Evolutionary conservation across 805 yeast genomes (phyloP).

Genomic region (Torulaspora indica): DNA sequence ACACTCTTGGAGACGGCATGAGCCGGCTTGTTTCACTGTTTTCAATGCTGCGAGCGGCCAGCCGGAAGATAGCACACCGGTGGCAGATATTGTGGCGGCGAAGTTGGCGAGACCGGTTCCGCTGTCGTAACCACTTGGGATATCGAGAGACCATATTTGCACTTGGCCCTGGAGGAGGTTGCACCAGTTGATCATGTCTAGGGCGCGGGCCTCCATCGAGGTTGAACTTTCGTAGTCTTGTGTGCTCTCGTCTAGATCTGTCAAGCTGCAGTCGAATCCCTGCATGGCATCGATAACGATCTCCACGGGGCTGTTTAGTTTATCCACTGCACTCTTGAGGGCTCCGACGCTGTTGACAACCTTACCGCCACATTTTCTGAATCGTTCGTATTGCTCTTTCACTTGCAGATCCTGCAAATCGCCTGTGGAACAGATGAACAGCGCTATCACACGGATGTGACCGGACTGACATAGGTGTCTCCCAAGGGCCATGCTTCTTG

Average conservation of each 20-base stretch:
- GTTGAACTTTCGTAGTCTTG: conserved; percentile 30
- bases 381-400: conserved; percentile 48
- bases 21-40: conserved; percentile 10
- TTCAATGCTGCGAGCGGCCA: conserved; percentile 62
- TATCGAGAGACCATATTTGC: conserved; percentile 54
- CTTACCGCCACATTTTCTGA: conserved; percentile 66
- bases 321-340: conserved; percentile 38
- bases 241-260: conserved; percentile 41
- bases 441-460: conserved; percentile 61
- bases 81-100: conserved; percentile 42
- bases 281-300: conserved; percentile 78
- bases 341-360: conserved; percentile 40
- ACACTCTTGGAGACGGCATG: conserved; percentile 35
- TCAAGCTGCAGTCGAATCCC: conserved; percentile 68
- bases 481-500: conserved; percentile 71
- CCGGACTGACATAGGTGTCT: conserved; percentile 61
- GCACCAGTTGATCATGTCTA: conserved; percentile 60
- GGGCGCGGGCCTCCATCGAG: conserved; percentile 23
- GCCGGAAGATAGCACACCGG: conserved; percentile 65
- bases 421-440: conserved; percentile 32
- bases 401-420: conserved; percentile 33
- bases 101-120: conserved; percentile 57
- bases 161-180: conserved; percentile 34
- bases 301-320: conserved; percentile 70
- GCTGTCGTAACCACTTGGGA: conserved; percentile 79